phyloP scores from a whole-genome alignment of 2,329 filamentous ascomycete genomes.

The Endoconidiophora polonica region DNA sequence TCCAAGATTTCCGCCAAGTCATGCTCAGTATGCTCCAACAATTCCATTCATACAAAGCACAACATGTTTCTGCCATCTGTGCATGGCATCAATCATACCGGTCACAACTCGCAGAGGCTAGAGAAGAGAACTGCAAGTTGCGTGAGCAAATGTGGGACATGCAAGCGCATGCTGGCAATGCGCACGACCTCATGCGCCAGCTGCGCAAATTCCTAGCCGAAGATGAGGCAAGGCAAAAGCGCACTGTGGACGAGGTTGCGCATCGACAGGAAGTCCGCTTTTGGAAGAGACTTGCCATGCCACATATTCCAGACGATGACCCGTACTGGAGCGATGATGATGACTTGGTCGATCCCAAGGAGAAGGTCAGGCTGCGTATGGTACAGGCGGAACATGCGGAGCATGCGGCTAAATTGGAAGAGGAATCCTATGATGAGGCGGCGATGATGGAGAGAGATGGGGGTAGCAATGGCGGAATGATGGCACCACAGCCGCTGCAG shows the following conservation, averaged over 20 bases:
- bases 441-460: slow-evolving; percentile 17
- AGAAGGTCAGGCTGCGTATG: slow-evolving; percentile 37
- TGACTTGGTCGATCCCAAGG: slow-evolving; percentile 42
- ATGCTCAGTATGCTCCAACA: slow-evolving; percentile 43
- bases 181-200: slow-evolving; percentile 39
- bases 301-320: slow-evolving; percentile 41
- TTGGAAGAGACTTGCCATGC: slow-evolving; percentile 52
- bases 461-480: background rate
- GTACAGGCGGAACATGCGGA: slow-evolving; percentile 23
- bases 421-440: slow-evolving; percentile 17
- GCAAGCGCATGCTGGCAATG: slow-evolving; percentile 41
- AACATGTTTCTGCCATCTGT: slow-evolving; percentile 43
- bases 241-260: slow-evolving; percentile 34
- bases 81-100: slow-evolving; percentile 52
- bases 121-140: slow-evolving; percentile 44
- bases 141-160: slow-evolving; percentile 52
- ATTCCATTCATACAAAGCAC: slow-evolving; percentile 49
- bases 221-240: slow-evolving; percentile 35
- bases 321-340: slow-evolving; percentile 49
- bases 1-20: slow-evolving; percentile 40
- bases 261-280: slow-evolving; percentile 42
- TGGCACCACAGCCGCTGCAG: slow-evolving; percentile 4
- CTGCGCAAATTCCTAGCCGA: slow-evolving; percentile 42
- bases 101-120: slow-evolving; percentile 45
- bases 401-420: slow-evolving; percentile 21